Conservation (phyloP, 208 protist species). For the Trypanosoma vivax region DNA sequence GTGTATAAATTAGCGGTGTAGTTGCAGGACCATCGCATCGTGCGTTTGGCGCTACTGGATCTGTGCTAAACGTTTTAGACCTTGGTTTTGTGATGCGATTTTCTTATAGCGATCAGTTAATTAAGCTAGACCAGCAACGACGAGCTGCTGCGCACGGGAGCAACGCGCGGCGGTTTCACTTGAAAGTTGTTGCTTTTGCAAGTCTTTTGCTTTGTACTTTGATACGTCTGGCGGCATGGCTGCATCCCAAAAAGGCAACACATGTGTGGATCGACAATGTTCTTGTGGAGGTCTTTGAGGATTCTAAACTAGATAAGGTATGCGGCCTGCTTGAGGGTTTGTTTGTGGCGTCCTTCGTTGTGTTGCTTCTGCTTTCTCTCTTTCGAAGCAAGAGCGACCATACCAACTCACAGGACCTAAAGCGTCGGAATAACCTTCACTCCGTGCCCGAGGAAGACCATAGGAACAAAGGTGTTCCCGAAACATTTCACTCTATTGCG, state of each 20-base stretch:
- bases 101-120: slow-evolving; percentile 26
- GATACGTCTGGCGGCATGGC: slow-evolving; percentile 16
- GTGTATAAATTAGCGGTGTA: background rate
- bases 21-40: too few relatives aligned
- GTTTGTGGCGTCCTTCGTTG: slow-evolving; percentile 16
- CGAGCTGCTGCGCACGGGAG: slow-evolving; percentile 17
- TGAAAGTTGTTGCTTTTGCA: slow-evolving; percentile 13
- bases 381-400: background rate
- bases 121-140: slow-evolving; percentile 24
- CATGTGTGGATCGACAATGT: slow-evolving; percentile 68
- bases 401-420: background rate
- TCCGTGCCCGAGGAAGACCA: too few relatives aligned
- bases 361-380: slow-evolving; percentile 9
- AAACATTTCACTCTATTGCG: too few relatives aligned
- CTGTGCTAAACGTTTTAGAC: background rate
- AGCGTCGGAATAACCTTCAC: slow-evolving; percentile 4
- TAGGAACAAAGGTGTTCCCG: too few relatives aligned
- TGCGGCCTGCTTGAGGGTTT: slow-evolving; percentile 13
- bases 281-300: slow-evolving; percentile 69
- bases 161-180: slow-evolving; percentile 17
- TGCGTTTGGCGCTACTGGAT: background rate
- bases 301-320: slow-evolving; percentile 18
- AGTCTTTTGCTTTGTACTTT: slow-evolving; percentile 11
- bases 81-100: slow-evolving; percentile 18
- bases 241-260: slow-evolving; percentile 24